Percentiles rank a stretch among this genome's conserved stretches.
phyloP scores from a whole-genome alignment of 768 basidiomycete genomes.

The Pleurotus platypus region DNA sequence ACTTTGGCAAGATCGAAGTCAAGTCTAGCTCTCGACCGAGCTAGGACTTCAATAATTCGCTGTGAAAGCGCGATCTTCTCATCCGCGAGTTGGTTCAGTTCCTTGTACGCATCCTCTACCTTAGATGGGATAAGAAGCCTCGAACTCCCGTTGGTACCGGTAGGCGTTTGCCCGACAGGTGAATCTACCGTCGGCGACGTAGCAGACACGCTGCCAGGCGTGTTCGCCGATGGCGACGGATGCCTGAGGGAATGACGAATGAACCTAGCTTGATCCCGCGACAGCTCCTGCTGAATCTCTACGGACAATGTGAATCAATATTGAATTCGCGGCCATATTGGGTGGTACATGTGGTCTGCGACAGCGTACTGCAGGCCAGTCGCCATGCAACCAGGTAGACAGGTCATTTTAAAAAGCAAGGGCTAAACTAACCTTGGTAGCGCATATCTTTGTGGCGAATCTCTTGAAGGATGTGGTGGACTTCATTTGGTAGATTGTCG shows the following conservation, averaged over 20 bases:
- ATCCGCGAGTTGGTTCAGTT: constrained; percentile 30
- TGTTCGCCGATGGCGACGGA: constrained; percentile 10
- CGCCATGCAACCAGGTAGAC: background rate
- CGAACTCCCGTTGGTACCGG: constrained; percentile 16
- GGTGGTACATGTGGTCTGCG: background rate
- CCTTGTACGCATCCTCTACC: constrained; percentile 30
- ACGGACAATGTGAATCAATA: background rate
- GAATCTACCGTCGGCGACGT: constrained; percentile 5
- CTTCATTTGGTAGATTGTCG: constrained; percentile 44
- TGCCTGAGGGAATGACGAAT: constrained; percentile 30
- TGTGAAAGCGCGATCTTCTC: constrained; percentile 38
- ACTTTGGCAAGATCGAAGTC: constrained; percentile 39
- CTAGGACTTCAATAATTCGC: constrained; percentile 37
- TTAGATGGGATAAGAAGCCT: constrained; percentile 25
- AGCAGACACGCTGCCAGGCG: constrained; percentile 4
- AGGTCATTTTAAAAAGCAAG: background rate
- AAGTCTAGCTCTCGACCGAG: constrained; percentile 35
- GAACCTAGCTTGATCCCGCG: constrained; percentile 33
- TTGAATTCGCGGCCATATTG: background rate
- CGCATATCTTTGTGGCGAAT: constrained; percentile 37
- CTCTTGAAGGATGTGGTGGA: constrained; percentile 42
- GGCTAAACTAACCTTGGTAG: constrained; percentile 27
- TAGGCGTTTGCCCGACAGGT: constrained; percentile 16
- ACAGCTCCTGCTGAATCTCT: constrained; percentile 39
- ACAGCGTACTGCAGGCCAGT: background rate